These are phyloP conservation scores for Leavenworthia alabamica DNA, from an alignment of 345 rosid species.

Conservation along the genomic window DNA sequence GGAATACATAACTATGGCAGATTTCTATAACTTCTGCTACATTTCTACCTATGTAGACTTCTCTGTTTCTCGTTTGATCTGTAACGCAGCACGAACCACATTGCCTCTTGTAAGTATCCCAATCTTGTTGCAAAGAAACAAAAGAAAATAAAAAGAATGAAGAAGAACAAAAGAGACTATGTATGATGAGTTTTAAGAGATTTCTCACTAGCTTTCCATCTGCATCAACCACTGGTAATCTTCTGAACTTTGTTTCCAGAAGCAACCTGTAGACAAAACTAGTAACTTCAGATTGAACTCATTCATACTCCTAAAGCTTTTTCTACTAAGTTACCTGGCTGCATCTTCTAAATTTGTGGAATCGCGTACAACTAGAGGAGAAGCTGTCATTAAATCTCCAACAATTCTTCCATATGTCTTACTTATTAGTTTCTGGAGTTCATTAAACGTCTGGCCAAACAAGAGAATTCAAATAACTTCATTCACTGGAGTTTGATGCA, in stretches of 20 bases:
- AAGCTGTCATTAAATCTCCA: slow-evolving; percentile 91
- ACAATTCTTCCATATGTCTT: slow-evolving; percentile 81
- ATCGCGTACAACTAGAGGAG: slow-evolving; percentile 72
- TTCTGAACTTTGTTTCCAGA: slow-evolving; percentile 79
- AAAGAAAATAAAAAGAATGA: not conserved
- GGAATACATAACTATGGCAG: slow-evolving; percentile 26
- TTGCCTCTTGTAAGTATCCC: slow-evolving; percentile 87
- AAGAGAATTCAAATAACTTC: not conserved
- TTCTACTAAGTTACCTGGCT: slow-evolving; percentile 50
- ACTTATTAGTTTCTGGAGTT: slow-evolving; percentile 64
- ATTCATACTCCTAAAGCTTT: not conserved
- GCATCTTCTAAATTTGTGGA: slow-evolving; percentile 82
- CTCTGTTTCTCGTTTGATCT: slow-evolving; percentile 52
- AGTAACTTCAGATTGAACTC: too few species aligned
- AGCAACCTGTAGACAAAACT: slow-evolving; percentile 66
- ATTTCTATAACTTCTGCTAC: slow-evolving; percentile 2
- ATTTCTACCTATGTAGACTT: slow-evolving; percentile 15
- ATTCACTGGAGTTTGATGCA: not conserved
- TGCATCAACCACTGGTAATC: slow-evolving; percentile 75
- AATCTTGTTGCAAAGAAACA: slow-evolving; percentile 39
- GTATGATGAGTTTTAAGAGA: too few species aligned
- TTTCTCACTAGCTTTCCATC: slow-evolving; percentile 64
- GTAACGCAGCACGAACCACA: slow-evolving; percentile 74
- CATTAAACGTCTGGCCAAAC: slow-evolving; percentile 57
- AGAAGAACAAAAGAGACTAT: not conserved